These are phyloP conservation scores for Candida corydali DNA, from an alignment of 805 yeast species.

Conservation along the genomic window DNA sequence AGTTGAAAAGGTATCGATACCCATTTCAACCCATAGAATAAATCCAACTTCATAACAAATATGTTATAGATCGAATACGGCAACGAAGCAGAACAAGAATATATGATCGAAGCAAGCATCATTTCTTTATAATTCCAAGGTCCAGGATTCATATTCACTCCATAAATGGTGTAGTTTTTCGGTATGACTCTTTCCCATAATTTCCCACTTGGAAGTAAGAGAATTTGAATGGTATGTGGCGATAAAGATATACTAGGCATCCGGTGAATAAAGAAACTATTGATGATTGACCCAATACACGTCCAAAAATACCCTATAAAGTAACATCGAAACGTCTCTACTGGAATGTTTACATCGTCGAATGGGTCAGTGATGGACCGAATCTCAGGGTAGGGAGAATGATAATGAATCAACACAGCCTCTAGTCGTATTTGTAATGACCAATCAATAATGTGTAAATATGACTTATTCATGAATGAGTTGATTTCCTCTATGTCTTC, in stretches of 20 bases:
- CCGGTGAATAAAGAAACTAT: slow-evolving; percentile 40
- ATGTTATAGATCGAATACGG: slow-evolving; percentile 41
- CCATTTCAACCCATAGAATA: slow-evolving; percentile 41
- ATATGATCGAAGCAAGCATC: slow-evolving; percentile 42
- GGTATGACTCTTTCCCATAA: slow-evolving; percentile 35
- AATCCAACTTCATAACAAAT: slow-evolving; percentile 40
- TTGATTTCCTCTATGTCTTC: slow-evolving; percentile 9
- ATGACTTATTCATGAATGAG: slow-evolving; percentile 17
- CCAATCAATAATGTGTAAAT: slow-evolving; percentile 28
- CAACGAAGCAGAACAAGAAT: slow-evolving; percentile 39
- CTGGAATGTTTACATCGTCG: slow-evolving; percentile 29
- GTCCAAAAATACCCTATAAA: slow-evolving; percentile 40
- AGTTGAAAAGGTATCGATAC: slow-evolving; percentile 51
- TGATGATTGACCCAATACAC: slow-evolving; percentile 34
- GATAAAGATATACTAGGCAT: slow-evolving; percentile 33
- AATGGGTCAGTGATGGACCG: slow-evolving; percentile 37
- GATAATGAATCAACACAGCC: slow-evolving; percentile 34
- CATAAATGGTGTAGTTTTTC: slow-evolving; percentile 20
- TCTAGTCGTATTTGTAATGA: slow-evolving; percentile 30
- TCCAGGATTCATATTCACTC: slow-evolving; percentile 37
- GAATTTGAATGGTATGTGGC: slow-evolving; percentile 36
- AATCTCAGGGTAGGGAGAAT: slow-evolving; percentile 40
- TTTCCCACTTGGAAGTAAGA: slow-evolving; percentile 36
- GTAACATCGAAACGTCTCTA: slow-evolving; percentile 37
- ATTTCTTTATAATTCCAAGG: slow-evolving; percentile 43